Percentiles rank a stretch among this genome's conserved stretches.
These are phyloP conservation scores for Microsporum audouinii DNA, from an alignment of 2,329 filamentous ascomycete species.

Conservation along the genomic window DNA sequence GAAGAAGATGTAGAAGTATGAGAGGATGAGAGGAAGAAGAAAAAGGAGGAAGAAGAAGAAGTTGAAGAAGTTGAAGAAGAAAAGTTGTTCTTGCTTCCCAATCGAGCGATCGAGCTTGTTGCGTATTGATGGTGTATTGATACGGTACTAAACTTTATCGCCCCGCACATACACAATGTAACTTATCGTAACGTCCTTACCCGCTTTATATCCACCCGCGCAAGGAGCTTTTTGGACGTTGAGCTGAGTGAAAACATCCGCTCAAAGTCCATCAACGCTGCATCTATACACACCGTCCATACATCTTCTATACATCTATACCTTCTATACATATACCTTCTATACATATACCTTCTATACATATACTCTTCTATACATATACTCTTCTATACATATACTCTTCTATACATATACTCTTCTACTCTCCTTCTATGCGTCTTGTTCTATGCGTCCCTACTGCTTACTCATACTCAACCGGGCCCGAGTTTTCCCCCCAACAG, in stretches of 20 bases:
- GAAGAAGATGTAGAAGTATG: slow-evolving; percentile 1
- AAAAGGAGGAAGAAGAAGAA: slow-evolving; percentile 7
- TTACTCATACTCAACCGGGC: neutral
- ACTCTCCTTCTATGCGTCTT: no score
- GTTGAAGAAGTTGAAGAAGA: slow-evolving; percentile 8
- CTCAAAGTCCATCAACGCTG: neutral
- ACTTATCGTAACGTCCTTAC: neutral
- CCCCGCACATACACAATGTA: neutral
- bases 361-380: no score
- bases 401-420: no score
- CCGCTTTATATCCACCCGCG: neutral
- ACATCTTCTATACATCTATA: neutral
- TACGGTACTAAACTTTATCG: neutral
- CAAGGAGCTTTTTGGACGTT: neutral
- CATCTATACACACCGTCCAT: neutral
- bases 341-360: no score
- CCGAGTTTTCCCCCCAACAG: neutral
- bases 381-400: no score
- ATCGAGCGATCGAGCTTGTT: neutral
- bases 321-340: no score
- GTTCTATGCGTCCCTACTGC: no score
- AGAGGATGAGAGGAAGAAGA: neutral
- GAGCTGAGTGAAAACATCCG: neutral
- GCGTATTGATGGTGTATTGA: neutral
- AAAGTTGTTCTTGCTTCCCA: slow-evolving; percentile 4